These are phyloP conservation scores for Galerina marginata DNA, from an alignment of 768 basidiomycete species.

Conservation along the genomic window DNA sequence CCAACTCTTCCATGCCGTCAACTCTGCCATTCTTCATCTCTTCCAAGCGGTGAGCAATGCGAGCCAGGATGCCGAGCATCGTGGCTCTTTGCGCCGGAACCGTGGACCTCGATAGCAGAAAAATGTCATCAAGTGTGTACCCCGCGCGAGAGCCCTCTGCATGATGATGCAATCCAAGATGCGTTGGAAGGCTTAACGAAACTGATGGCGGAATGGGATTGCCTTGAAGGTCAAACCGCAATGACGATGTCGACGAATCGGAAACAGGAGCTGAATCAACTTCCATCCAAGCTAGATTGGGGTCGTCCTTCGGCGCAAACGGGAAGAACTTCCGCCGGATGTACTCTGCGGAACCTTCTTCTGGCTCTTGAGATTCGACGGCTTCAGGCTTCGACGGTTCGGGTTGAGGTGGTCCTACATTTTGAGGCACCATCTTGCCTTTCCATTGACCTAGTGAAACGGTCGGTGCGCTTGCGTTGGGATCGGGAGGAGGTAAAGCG, in stretches of 20 bases:
- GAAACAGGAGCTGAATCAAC: conserved; percentile 32
- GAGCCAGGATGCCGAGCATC: conserved; percentile 76
- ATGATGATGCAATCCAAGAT: conserved; percentile 92
- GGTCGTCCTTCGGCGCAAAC: conserved; percentile 65
- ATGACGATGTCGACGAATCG: conserved; percentile 41
- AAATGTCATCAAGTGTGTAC: conserved; percentile 87
- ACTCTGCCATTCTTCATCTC: conserved; percentile 40
- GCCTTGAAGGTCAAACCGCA: conserved; percentile 82
- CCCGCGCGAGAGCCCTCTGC: conserved; percentile 81
- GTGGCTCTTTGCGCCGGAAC: conserved; percentile 83
- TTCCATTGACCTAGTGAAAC: conserved; percentile 48
- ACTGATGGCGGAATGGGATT: conserved; percentile 61
- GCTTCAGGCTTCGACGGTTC: background rate
- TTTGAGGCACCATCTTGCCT: conserved; percentile 28
- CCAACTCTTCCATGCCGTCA: conserved; percentile 39
- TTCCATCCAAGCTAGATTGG: conserved; percentile 83
- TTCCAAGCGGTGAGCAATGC: conserved; percentile 51
- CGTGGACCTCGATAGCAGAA: conserved; percentile 78
- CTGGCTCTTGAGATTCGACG: conserved; percentile 36
- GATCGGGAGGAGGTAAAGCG: conserved; percentile 59
- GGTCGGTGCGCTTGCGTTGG: conserved; percentile 39
- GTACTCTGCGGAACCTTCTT: conserved; percentile 81
- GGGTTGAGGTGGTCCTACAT: background rate
- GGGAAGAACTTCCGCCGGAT: conserved; percentile 89
- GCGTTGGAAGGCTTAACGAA: conserved; percentile 70